Conservation (phyloP, 2,329 filamentous ascomycete genomes). For the Pseudogymnoascus sp. region DNA sequence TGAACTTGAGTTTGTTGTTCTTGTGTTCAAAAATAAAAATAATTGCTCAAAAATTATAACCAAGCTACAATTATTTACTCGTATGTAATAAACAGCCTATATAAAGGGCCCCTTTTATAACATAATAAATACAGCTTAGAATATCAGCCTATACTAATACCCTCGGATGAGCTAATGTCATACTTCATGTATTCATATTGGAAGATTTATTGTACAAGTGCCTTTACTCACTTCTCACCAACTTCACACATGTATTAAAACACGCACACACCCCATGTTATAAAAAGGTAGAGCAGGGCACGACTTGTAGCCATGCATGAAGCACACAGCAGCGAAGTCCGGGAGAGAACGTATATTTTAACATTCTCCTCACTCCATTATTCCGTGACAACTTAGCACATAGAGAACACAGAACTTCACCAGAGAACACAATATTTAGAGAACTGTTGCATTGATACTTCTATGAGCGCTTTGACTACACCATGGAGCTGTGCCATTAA, state of each 20-base stretch:
- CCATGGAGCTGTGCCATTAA: constrained; percentile 8
- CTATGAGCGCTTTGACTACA: constrained; percentile 8
- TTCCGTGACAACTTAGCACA: neutral
- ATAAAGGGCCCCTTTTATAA: neutral
- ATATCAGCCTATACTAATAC: neutral
- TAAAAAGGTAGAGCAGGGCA: neutral
- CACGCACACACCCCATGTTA: neutral
- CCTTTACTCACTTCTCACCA: neutral
- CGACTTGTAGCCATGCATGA: neutral
- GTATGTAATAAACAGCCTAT: neutral
- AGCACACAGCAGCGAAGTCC: neutral
- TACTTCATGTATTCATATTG: neutral
- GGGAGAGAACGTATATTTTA: neutral
- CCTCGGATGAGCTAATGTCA: neutral
- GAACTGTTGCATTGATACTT: constrained; percentile 10
- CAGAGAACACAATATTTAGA: neutral
- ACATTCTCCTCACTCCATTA: neutral
- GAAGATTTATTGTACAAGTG: neutral
- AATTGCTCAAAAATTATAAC: neutral
- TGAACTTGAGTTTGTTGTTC: neutral
- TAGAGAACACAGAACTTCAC: neutral
- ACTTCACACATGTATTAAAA: neutral
- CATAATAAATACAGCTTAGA: neutral
- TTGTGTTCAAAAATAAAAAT: neutral
- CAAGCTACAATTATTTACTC: neutral